Conservation (phyloP, 2,329 filamentous ascomycete species). For the Aspergillus ochraceus region DNA sequence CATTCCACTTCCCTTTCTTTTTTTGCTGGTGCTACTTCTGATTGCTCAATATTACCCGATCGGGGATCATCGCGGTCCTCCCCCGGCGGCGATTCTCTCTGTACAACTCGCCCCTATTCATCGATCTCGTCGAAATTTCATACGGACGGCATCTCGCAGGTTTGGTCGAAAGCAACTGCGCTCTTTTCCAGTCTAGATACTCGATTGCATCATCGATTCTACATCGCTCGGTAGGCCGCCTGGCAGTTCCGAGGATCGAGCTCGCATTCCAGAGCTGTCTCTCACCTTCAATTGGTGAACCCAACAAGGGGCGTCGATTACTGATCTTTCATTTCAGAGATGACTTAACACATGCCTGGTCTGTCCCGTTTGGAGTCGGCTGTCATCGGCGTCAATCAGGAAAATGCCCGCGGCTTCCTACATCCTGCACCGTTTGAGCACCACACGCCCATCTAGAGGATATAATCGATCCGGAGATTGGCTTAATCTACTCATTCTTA, state of each 20-base stretch:
- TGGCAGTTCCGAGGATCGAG: neutral
- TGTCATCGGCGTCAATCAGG: neutral
- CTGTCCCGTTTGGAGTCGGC: neutral
- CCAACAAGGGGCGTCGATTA: neutral
- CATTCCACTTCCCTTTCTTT: too few species aligned
- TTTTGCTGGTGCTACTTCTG: neutral
- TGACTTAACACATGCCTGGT: neutral
- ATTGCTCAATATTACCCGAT: slow-evolving; percentile 5
- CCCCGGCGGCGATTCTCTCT: neutral
- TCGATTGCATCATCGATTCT: neutral
- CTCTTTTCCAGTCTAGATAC: neutral
- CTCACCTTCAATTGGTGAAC: neutral
- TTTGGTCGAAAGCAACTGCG: too few species aligned
- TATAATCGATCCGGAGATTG: neutral
- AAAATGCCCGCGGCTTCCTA: neutral
- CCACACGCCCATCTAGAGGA: neutral
- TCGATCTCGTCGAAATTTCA: neutral
- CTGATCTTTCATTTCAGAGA: neutral
- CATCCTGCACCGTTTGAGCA: neutral
- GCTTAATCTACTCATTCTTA: neutral
- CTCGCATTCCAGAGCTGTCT: neutral
- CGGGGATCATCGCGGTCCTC: neutral
- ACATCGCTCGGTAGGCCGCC: neutral
- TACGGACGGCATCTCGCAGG: neutral
- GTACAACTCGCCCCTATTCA: neutral